These are phyloP conservation scores for Buddleja alternifolia DNA, from an alignment of 257 asterid genomes.

Conservation along the genomic window DNA sequence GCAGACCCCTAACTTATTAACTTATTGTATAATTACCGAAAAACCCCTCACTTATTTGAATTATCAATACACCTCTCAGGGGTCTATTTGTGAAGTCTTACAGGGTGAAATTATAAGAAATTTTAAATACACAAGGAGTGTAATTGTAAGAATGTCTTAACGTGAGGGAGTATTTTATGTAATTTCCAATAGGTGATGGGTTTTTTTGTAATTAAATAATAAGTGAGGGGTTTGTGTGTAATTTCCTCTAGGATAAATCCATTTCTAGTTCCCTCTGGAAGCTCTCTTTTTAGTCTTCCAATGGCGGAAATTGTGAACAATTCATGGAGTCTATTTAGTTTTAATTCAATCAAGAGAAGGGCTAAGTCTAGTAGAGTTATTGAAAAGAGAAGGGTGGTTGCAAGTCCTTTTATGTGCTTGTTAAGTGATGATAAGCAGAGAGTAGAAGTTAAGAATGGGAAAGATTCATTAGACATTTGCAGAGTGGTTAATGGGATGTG, in stretches of 20 bases:
- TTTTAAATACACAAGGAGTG: too few relatives aligned
- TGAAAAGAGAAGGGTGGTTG: slow-evolving; percentile 33
- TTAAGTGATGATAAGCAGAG: slow-evolving; percentile 54
- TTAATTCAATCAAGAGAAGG: slow-evolving; percentile 37
- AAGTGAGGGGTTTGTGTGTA: too few relatives aligned
- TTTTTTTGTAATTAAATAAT: too few relatives aligned
- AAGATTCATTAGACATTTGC: slow-evolving; percentile 73
- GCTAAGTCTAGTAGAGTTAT: slow-evolving; percentile 28
- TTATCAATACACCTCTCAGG: too few relatives aligned
- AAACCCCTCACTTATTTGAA: too few relatives aligned
- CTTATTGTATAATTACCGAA: too few relatives aligned
- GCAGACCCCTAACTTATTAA: too few relatives aligned
- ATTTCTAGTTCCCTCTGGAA: not conserved
- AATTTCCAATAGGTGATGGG: too few relatives aligned
- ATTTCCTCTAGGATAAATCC: slow-evolving; percentile 32
- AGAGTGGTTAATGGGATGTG: slow-evolving; percentile 85
- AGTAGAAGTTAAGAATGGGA: slow-evolving; percentile 66
- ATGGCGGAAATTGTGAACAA: slow-evolving; percentile 50
- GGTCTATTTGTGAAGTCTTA: too few relatives aligned
- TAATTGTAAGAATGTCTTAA: too few relatives aligned
- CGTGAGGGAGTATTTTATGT: too few relatives aligned
- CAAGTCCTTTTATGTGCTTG: slow-evolving; percentile 50
- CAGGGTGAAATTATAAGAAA: too few relatives aligned
- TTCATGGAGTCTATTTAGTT: slow-evolving; percentile 37
- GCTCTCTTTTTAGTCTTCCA: slow-evolving; percentile 9